These are phyloP conservation scores for Podaxis carcinomalis DNA, from an alignment of 768 basidiomycete species.

Conservation along the genomic window DNA sequence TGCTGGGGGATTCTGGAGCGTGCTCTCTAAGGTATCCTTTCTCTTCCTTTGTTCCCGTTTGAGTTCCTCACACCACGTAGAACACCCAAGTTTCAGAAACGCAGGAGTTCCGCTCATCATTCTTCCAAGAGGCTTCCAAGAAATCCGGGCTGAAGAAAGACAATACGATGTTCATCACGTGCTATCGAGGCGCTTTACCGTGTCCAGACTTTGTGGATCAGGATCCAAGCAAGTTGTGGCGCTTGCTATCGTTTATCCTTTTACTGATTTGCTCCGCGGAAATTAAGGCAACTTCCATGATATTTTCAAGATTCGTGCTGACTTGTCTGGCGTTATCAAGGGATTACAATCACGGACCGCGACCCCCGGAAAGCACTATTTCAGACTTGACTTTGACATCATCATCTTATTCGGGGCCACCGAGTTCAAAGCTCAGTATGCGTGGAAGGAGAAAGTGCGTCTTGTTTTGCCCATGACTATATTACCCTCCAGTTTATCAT, in stretches of 20 bases:
- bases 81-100: constrained; percentile 17
- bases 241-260: neutral
- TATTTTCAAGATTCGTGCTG: constrained; percentile 2
- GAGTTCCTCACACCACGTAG: neutral
- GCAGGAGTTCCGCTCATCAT: constrained; percentile 17
- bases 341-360: neutral
- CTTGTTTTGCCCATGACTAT: neutral
- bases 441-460: constrained; percentile 13
- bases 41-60: neutral
- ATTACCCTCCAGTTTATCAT: neutral
- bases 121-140: constrained; percentile 11
- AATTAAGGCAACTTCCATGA: constrained; percentile 10
- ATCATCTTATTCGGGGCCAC: constrained; percentile 15
- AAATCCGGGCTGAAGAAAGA: constrained; percentile 6
- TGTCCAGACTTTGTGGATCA: constrained; percentile 12
- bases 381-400: constrained; percentile 15
- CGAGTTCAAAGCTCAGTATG: constrained; percentile 16
- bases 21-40: constrained; percentile 1
- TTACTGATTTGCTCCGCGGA: neutral
- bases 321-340: constrained; percentile 12
- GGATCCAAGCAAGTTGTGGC: constrained; percentile 5
- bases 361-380: constrained; percentile 9
- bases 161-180: neutral
- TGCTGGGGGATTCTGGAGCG: constrained; percentile 5
- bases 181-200: constrained; percentile 13